phyloP scores from a whole-genome alignment of 768 basidiomycete genomes.

The Serendipita sp. region DNA sequence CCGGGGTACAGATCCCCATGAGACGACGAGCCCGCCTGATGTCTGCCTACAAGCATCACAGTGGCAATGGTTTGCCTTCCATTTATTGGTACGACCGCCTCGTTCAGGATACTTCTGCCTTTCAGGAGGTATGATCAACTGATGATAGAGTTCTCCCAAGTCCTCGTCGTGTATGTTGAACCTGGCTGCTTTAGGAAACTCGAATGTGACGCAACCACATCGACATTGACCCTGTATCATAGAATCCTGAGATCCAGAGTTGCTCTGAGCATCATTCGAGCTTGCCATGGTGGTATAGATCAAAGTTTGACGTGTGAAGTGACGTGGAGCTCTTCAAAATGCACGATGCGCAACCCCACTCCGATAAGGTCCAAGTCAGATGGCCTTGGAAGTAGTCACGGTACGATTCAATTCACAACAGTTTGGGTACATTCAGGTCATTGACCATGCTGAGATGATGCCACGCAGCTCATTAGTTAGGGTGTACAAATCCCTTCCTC shows the following conservation, averaged over 20 bases:
- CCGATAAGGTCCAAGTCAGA: too few relatives aligned
- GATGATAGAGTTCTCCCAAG: background rate
- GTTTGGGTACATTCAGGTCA: too few relatives aligned
- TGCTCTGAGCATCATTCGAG: background rate
- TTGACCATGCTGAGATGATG: too few relatives aligned
- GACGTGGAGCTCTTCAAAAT: too few relatives aligned
- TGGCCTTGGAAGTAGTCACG: too few relatives aligned
- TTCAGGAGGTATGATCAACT: background rate
- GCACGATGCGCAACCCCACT: too few relatives aligned
- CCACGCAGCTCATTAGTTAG: too few relatives aligned
- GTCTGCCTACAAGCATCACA: background rate
- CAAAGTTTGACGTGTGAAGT: too few relatives aligned
- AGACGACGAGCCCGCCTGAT: background rate
- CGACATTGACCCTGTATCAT: background rate
- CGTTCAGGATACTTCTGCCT: constrained; percentile 2
- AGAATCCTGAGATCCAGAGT: background rate
- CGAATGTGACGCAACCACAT: background rate
- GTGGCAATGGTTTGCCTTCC: background rate
- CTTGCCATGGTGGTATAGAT: too few relatives aligned
- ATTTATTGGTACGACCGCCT: background rate
- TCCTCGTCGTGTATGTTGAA: background rate
- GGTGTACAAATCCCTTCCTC: too few relatives aligned
- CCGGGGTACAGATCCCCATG: background rate
- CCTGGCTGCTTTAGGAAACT: background rate
- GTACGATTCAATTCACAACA: too few relatives aligned